phyloP scores from a whole-genome alignment of 495 filamentous ascomycete genomes.

The Trichoderma erinaceum region DNA sequence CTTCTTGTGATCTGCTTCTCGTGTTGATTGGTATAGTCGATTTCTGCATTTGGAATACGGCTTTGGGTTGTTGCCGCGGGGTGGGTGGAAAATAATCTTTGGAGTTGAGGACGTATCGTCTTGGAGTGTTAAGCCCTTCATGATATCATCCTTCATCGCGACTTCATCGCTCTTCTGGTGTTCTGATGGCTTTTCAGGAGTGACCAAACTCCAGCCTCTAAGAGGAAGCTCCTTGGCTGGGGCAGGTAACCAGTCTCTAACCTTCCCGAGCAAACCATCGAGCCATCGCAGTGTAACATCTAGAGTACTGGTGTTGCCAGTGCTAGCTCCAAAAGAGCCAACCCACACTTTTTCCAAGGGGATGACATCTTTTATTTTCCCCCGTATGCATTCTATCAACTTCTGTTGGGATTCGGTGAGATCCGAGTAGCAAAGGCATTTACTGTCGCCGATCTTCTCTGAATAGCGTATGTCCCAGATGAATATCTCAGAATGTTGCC shows the following conservation, averaged over 20 bases:
- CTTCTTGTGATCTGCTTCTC: conserved; percentile 12
- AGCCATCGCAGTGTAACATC: not conserved
- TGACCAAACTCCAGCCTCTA: not conserved
- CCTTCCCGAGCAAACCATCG: not conserved
- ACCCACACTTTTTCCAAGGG: conserved; percentile 34
- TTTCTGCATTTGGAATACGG: conserved; percentile 32
- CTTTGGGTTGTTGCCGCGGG: conserved; percentile 22
- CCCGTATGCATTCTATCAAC: conserved; percentile 25
- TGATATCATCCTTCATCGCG: not conserved
- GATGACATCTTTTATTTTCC: conserved; percentile 22
- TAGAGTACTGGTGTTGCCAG: not conserved
- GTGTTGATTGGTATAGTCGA: conserved; percentile 33
- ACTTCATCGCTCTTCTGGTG: not conserved
- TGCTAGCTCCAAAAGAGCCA: conserved; percentile 19
- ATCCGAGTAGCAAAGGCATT: conserved; percentile 19
- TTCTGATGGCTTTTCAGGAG: not conserved
- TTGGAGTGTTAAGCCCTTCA: not conserved
- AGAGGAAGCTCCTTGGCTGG: not conserved
- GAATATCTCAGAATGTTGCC: conserved; percentile 31
- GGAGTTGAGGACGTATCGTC: not conserved
- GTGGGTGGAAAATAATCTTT: conserved; percentile 40
- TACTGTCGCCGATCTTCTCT: conserved; percentile 18
- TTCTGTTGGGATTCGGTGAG: conserved; percentile 37
- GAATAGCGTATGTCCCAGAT: conserved; percentile 39
- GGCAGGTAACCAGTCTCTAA: not conserved